Percentiles rank a stretch among this genome's conserved stretches.
These are phyloP conservation scores for Pseudocohnilembus persalinus DNA, from an alignment of 169 alveolate species.

Conservation along the genomic window DNA sequence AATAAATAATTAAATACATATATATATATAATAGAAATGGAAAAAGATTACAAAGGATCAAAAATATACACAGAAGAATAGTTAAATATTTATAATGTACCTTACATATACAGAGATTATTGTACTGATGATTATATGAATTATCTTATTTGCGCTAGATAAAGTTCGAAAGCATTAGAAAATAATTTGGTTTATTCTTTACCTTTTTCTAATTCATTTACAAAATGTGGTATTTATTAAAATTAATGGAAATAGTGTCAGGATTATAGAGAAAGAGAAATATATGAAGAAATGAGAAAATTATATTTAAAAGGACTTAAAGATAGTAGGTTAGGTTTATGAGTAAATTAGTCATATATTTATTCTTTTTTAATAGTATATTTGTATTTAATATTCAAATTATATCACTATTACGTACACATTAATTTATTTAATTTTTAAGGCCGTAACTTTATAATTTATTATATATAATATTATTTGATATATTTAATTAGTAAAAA, in stretches of 20 bases:
- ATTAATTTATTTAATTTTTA: no score
- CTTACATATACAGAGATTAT: not conserved
- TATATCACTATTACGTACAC: no score
- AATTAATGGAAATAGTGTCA: not conserved
- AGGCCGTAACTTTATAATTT: no score
- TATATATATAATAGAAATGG: not conserved
- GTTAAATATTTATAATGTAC: not conserved
- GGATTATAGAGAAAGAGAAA: constrained; percentile 1
- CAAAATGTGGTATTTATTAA: not conserved
- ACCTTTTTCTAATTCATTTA: not conserved
- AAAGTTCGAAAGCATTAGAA: not conserved
- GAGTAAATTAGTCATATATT: not conserved
- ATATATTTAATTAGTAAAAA: no score
- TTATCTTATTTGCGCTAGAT: not conserved
- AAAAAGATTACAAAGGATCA: not conserved
- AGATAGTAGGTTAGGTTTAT: not conserved
- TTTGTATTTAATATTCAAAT: no score
- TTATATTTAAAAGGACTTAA: not conserved
- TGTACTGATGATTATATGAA: constrained; percentile 5
- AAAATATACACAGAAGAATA: not conserved
- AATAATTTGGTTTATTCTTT: not conserved
- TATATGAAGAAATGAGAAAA: constrained; percentile 4
- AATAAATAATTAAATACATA: no score
- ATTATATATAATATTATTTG: no score
- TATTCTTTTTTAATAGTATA: no score